phyloP scores from a whole-genome alignment of 257 asterid species.

The Solanum lycopersicoides region DNA sequence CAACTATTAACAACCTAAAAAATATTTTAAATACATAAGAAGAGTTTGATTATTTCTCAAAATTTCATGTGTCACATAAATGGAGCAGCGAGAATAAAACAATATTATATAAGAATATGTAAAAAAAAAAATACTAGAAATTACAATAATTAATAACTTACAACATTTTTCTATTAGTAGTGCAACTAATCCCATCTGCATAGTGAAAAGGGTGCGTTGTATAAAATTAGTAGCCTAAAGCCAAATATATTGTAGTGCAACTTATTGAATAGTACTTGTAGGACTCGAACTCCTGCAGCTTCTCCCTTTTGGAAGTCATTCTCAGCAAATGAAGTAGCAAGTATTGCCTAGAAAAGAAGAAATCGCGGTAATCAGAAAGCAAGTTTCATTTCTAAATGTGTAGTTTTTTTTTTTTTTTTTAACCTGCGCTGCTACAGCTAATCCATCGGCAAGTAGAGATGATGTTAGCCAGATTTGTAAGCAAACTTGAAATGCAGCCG shows the following conservation, averaged over 20 bases:
- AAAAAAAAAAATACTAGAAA: too few species aligned
- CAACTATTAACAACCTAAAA: too few species aligned
- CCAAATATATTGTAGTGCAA: not conserved
- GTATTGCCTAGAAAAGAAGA: slow-evolving; percentile 53
- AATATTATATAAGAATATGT: too few species aligned
- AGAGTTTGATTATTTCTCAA: too few species aligned
- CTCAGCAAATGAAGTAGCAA: slow-evolving; percentile 95
- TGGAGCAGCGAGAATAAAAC: too few species aligned
- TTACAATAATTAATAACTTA: too few species aligned
- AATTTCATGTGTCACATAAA: too few species aligned
- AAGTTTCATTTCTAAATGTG: not conserved
- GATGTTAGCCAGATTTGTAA: slow-evolving; percentile 92
- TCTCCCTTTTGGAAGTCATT: slow-evolving; percentile 77
- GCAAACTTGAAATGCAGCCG: slow-evolving; percentile 93
- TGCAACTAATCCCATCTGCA: slow-evolving; percentile 91
- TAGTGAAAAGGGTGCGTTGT: not conserved
- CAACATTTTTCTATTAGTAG: too few species aligned
- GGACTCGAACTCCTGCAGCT: slow-evolving; percentile 66
- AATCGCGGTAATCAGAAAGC: not conserved
- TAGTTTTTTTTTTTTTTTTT: not conserved
- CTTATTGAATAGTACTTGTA: too few species aligned
- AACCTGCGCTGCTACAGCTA: slow-evolving; percentile 99
- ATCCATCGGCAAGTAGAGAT: slow-evolving; percentile 92
- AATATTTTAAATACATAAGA: too few species aligned
- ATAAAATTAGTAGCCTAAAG: not conserved